phyloP scores from a whole-genome alignment of 2,329 filamentous ascomycete species.

The Fusarium xyrophilum region DNA sequence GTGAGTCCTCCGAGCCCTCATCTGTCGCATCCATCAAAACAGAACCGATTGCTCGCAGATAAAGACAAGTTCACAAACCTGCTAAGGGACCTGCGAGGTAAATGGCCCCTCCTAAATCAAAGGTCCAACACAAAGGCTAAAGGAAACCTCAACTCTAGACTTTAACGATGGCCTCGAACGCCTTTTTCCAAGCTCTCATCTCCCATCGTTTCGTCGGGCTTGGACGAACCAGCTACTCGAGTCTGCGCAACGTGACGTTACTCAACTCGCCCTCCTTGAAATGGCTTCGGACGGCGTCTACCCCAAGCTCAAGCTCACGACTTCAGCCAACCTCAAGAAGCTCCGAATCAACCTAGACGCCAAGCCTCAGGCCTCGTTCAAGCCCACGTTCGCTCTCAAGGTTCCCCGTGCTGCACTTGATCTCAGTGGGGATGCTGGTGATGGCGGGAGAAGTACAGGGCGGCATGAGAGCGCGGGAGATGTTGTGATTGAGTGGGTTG shows the following conservation, averaged over 20 bases:
- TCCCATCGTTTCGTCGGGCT: constrained; percentile 53
- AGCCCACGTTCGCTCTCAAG: constrained; percentile 52
- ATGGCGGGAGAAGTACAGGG: constrained; percentile 42
- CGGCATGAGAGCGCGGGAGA: constrained; percentile 46
- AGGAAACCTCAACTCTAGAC: constrained; percentile 40
- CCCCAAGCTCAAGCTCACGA: constrained; percentile 51
- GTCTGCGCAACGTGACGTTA: constrained; percentile 51
- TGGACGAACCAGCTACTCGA: constrained; percentile 57
- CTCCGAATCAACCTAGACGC: constrained; percentile 56
- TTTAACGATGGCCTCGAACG: constrained; percentile 58
- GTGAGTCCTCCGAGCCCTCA: constrained; percentile 34
- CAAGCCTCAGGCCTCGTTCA: constrained; percentile 50
- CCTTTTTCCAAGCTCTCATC: constrained; percentile 52
- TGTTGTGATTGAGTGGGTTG: constrained; percentile 55
- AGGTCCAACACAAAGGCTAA: background rate
- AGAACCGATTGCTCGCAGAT: constrained; percentile 40
- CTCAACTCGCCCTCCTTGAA: constrained; percentile 52
- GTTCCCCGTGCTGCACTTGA: constrained; percentile 46
- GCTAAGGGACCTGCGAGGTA: constrained; percentile 52
- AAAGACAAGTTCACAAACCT: constrained; percentile 54
- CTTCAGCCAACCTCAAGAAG: constrained; percentile 54
- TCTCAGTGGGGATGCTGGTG: constrained; percentile 15
- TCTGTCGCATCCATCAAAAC: background rate
- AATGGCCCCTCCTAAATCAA: background rate
- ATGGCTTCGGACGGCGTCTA: constrained; percentile 51